These are phyloP conservation scores for Pseudozyma sp. DNA, from an alignment of 1,284 basidiomycete genomes.

Conservation along the genomic window DNA sequence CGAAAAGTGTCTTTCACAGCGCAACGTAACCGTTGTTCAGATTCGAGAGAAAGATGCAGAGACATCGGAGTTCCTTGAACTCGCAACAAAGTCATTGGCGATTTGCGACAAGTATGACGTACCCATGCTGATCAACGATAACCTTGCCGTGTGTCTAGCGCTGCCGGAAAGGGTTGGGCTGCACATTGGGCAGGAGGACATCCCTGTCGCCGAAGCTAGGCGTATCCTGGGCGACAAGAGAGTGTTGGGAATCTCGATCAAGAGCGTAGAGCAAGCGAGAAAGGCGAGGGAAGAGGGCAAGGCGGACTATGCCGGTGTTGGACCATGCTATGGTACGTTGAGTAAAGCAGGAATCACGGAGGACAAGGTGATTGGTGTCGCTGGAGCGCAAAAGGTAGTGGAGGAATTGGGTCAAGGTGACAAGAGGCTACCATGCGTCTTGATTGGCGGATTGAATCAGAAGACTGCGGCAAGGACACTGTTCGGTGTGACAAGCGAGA, in stretches of 20 bases:
- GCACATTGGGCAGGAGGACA: conserved; percentile 91
- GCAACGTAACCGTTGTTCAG: conserved; percentile 90
- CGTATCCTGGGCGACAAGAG: conserved; percentile 75
- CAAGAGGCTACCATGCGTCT: conserved; percentile 58
- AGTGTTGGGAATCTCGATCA: conserved; percentile 85
- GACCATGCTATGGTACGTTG: conserved; percentile 71
- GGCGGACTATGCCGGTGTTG: conserved; percentile 89
- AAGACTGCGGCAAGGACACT: conserved; percentile 60
- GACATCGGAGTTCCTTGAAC: conserved; percentile 76
- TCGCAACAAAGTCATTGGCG: conserved; percentile 79
- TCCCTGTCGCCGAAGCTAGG: conserved; percentile 78
- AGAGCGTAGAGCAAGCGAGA: conserved; percentile 71
- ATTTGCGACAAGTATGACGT: conserved; percentile 84
- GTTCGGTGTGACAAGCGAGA: conserved; percentile 46
- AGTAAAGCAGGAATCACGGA: conserved; percentile 67
- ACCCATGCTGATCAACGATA: conserved; percentile 84
- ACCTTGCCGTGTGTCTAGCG: conserved; percentile 56
- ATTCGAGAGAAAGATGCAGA: conserved; percentile 58
- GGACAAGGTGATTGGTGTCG: conserved; percentile 58
- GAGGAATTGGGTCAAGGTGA: conserved; percentile 23
- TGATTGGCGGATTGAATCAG: conserved; percentile 66
- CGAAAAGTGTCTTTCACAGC: conserved; percentile 83
- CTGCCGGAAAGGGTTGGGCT: conserved; percentile 77
- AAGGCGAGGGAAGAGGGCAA: conserved; percentile 24
- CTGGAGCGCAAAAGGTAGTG: conserved; percentile 53